These are phyloP conservation scores for Ceratocystis ficicola DNA, from an alignment of 2,329 filamentous ascomycete genomes.

Conservation along the genomic window DNA sequence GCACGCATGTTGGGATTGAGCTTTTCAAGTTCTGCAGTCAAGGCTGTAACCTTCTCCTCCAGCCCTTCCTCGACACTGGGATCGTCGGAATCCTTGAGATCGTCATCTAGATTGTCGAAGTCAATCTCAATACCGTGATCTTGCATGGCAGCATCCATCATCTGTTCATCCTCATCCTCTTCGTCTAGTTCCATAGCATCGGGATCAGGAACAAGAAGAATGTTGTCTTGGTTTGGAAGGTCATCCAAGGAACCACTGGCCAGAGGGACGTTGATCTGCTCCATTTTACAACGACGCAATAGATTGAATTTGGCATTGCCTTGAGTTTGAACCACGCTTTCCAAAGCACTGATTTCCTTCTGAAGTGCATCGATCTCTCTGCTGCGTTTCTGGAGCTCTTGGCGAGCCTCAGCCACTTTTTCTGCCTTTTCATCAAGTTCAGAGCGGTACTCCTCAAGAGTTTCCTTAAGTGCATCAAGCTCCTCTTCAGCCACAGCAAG, in stretches of 20 bases:
- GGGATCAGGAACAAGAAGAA: slow-evolving; percentile 57
- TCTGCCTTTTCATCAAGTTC: slow-evolving; percentile 58
- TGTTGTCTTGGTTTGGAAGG: slow-evolving; percentile 72
- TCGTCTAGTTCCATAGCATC: slow-evolving; percentile 92
- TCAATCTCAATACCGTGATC: slow-evolving; percentile 88
- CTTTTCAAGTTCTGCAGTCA: slow-evolving; percentile 76
- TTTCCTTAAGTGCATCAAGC: slow-evolving; percentile 61
- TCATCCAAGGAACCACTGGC: slow-evolving; percentile 64
- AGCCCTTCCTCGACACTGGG: slow-evolving; percentile 62
- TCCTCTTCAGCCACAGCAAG: slow-evolving; percentile 64
- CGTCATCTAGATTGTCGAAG: slow-evolving; percentile 69
- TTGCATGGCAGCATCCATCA: slow-evolving; percentile 55
- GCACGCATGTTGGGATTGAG: slow-evolving; percentile 95
- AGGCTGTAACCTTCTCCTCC: slow-evolving; percentile 60
- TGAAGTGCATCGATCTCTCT: slow-evolving; percentile 65
- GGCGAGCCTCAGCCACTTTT: slow-evolving; percentile 63
- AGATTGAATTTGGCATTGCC: slow-evolving; percentile 72
- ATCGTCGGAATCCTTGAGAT: slow-evolving; percentile 64
- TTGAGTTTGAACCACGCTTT: slow-evolving; percentile 75
- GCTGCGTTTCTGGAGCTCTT: slow-evolving; percentile 69
- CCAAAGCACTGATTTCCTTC: slow-evolving; percentile 65
- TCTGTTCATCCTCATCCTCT: slow-evolving; percentile 37
- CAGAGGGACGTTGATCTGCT: slow-evolving; percentile 81
- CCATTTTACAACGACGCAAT: slow-evolving; percentile 79
- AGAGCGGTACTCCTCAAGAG: slow-evolving; percentile 55